Evolutionary conservation across 2,329 filamentous ascomycete genomes (phyloP).

Genomic region (Simplicillium sp.): DNA sequence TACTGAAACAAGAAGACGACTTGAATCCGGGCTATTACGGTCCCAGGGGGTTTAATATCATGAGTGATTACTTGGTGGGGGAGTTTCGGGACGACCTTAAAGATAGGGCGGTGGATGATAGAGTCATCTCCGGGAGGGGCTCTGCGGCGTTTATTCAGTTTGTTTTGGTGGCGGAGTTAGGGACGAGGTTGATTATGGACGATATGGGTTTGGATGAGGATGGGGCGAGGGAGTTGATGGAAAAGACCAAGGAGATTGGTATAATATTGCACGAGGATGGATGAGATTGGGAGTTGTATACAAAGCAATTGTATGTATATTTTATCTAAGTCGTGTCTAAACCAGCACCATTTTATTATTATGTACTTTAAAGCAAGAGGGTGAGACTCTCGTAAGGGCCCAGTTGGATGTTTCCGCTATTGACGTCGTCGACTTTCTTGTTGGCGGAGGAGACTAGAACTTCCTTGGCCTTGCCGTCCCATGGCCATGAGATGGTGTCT

Average conservation of each 20-base stretch:
- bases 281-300: not conserved
- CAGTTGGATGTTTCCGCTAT: constrained; percentile 17
- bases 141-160: constrained; percentile 61
- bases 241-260: constrained; percentile 58
- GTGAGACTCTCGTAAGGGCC: constrained; percentile 26
- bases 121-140: constrained; percentile 56
- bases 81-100: constrained; percentile 52
- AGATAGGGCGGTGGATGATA: constrained; percentile 52
- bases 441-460: constrained; percentile 23
- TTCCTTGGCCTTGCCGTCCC: constrained; percentile 17
- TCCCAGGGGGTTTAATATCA: constrained; percentile 57
- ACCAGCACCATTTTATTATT: not conserved
- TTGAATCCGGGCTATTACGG: constrained; percentile 79
- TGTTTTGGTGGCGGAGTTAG: constrained; percentile 67
- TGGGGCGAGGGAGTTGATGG: constrained; percentile 45
- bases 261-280: constrained; percentile 39
- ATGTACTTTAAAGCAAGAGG: constrained; percentile 12
- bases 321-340: not conserved
- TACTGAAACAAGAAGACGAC: constrained; percentile 46
- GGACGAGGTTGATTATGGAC: constrained; percentile 44
- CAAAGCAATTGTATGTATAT: not conserved
- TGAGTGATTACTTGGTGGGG: constrained; percentile 60
- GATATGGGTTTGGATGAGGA: constrained; percentile 37
- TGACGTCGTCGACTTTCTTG: constrained; percentile 17
- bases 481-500: constrained; percentile 20